Base-by-base conservation (phyloP, 768 basidiomycete genomes). In the Boletus rubropictus region DNA sequence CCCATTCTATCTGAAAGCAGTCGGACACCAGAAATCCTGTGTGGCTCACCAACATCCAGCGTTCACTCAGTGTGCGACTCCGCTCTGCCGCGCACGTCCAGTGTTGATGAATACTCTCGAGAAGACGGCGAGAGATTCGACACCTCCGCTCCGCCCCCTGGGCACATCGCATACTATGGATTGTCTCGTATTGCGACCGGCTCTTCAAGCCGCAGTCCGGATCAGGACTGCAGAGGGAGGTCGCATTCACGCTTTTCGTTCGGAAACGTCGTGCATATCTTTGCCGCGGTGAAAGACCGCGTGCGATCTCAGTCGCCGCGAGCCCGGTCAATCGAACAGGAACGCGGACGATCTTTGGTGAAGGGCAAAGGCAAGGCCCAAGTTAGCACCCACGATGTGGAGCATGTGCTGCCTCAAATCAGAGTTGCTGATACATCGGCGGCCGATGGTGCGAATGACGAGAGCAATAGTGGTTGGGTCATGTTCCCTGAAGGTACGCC, bases 401-500 rank as follows among this genome's bases (percentile, higher is more conserved):
- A 14, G 35, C 57, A 18, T 29, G 50, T 17, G 11, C 22, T 51
- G 51, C 61, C 61, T 47, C 60, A 62, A 49, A 64, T 48, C 11
- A 41, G 67, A 34, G 59, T 74, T 25, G 63, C 72, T 4, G 75
- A 56, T 31, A 15, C 21, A 32, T 29, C 46, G 48, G 42, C 25
- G 56, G 48, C 44, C 40, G 53, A 48, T 17, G 53, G 24, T 34
- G 46, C 17, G 38, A 52, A 42, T 64, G 57, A 38, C 64, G 73
- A 45, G 69, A 72, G 25, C 4, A 72, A 71, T 11, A 69, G 76
- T 42, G 74, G 76, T 5, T 97, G 91, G 90, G 84, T 85, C 61
- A 85, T 94, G 64, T 95, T 95, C 65, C 80, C 83, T 57, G 82
- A 86, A 70, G 93, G 92, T 86, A 44, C 17, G 54, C 41, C 20